Conservation (phyloP, 208 protist genomes). For the Leishmania martiniquensis region DNA sequence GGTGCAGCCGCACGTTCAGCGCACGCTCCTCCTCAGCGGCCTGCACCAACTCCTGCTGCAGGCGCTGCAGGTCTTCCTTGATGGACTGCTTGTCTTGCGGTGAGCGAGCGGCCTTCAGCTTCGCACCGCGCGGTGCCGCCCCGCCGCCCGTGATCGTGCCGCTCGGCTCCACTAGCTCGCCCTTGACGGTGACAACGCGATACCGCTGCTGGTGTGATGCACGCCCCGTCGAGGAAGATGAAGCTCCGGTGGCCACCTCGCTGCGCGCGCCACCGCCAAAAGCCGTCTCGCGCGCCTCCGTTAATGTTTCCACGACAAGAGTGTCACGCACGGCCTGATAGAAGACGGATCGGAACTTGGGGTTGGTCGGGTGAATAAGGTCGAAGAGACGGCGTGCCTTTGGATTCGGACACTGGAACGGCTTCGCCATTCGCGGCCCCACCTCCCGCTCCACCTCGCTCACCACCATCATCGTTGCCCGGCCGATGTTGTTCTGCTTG, state of each 20-base stretch:
- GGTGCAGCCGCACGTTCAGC: constrained; percentile 63
- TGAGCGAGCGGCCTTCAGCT: constrained; percentile 77
- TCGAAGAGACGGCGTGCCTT: constrained; percentile 93
- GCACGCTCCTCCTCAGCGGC: constrained; percentile 72
- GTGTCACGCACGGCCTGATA: constrained; percentile 98
- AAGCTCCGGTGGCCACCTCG: not conserved
- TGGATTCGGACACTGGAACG: constrained; percentile 62
- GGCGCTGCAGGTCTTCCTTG: constrained; percentile 71
- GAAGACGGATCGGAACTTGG: constrained; percentile 93
- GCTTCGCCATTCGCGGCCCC: constrained; percentile 37
- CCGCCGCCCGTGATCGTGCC: constrained; percentile 99
- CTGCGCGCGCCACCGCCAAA: constrained; percentile 52
- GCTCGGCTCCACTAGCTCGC: constrained; percentile 96
- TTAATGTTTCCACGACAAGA: constrained; percentile 95
- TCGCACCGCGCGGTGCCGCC: constrained; percentile 72
- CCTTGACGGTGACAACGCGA: constrained; percentile 97
- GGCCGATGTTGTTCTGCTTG: constrained; percentile 94
- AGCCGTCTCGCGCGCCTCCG: constrained; percentile 89
- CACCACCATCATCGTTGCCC: constrained; percentile 98
- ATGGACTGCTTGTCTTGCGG: constrained; percentile 81
- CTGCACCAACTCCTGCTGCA: constrained; percentile 75
- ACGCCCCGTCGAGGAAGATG: not conserved
- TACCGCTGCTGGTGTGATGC: constrained; percentile 41
- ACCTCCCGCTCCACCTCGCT: constrained; percentile 90
- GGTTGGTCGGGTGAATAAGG: constrained; percentile 91